Percentiles rank a stretch among this genome's conserved stretches.
phyloP scores from a whole-genome alignment of 345 rosid genomes.

The Brassica rapa region DNA sequence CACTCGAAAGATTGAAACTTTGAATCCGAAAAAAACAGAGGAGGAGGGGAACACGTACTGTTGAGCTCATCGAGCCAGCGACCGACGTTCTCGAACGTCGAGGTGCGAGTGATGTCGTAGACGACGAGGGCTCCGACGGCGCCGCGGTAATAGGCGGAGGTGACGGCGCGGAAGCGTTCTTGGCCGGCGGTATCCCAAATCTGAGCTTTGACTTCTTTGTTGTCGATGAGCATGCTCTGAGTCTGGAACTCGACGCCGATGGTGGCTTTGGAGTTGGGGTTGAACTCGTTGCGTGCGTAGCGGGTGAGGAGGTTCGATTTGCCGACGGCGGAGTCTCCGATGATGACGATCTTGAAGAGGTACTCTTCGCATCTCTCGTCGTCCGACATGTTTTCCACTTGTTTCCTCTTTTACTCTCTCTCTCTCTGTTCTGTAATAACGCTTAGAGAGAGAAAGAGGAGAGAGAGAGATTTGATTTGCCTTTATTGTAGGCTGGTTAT shows the following conservation, averaged over 20 bases:
- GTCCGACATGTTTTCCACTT: slow-evolving; percentile 49
- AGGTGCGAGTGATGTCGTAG: slow-evolving; percentile 72
- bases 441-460: slow-evolving; percentile 11
- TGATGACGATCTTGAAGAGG: slow-evolving; percentile 81
- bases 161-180: slow-evolving; percentile 92
- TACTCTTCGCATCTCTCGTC: slow-evolving; percentile 75
- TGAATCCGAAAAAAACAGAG: background rate
- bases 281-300: slow-evolving; percentile 91
- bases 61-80: slow-evolving; percentile 92
- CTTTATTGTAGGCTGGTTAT: background rate
- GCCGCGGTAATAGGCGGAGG: slow-evolving; percentile 92
- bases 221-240: slow-evolving; percentile 80
- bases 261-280: slow-evolving; percentile 84
- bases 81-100: slow-evolving; percentile 74
- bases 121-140: slow-evolving; percentile 91
- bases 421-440: background rate
- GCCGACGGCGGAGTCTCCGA: slow-evolving; percentile 96
- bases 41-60: slow-evolving; percentile 44
- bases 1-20: background rate
- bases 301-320: slow-evolving; percentile 88
- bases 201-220: slow-evolving; percentile 92
- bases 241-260: slow-evolving; percentile 98
- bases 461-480: background rate
- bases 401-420: background rate
- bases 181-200: slow-evolving; percentile 99